These are phyloP conservation scores for Epichloe sp. DNA, from an alignment of 2,329 filamentous ascomycete genomes.

Conservation along the genomic window DNA sequence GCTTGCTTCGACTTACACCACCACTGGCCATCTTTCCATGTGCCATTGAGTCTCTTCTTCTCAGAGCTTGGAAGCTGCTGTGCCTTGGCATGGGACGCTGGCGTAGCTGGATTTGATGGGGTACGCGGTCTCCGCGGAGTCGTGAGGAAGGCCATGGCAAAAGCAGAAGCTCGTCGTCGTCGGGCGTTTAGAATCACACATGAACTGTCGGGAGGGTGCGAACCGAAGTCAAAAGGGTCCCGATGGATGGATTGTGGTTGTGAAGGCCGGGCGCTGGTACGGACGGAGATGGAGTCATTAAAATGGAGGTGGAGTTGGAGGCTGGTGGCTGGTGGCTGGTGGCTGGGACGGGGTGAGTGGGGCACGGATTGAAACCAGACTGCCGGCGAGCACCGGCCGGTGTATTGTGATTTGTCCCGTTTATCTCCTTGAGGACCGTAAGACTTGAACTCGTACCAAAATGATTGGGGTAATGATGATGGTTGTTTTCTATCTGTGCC, in stretches of 20 bases:
- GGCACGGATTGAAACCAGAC: background rate
- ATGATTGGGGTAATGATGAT: no score
- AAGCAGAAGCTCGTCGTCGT: background rate
- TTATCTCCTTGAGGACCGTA: no score
- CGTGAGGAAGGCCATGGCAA: background rate
- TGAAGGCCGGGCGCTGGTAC: background rate
- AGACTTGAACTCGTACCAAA: no score
- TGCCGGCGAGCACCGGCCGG: background rate
- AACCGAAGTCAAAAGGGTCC: background rate
- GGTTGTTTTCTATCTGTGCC: no score
- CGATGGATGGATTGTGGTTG: background rate
- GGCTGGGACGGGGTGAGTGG: background rate
- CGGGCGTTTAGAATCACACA: background rate
- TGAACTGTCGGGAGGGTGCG: background rate
- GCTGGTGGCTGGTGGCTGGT: background rate
- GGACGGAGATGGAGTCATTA: background rate
- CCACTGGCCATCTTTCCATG: slow-evolving; percentile 21
- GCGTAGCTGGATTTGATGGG: background rate
- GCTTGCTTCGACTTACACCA: slow-evolving; percentile 19
- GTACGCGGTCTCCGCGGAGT: slow-evolving; percentile 1
- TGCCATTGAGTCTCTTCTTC: slow-evolving; percentile 21
- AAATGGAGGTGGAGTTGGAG: background rate
- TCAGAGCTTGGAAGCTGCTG: slow-evolving; percentile 14
- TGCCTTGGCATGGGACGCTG: slow-evolving; percentile 1
- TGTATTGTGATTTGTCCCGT: no score